Conservation (phyloP, 441 rosid genomes). For the Sinapis alba region DNA sequence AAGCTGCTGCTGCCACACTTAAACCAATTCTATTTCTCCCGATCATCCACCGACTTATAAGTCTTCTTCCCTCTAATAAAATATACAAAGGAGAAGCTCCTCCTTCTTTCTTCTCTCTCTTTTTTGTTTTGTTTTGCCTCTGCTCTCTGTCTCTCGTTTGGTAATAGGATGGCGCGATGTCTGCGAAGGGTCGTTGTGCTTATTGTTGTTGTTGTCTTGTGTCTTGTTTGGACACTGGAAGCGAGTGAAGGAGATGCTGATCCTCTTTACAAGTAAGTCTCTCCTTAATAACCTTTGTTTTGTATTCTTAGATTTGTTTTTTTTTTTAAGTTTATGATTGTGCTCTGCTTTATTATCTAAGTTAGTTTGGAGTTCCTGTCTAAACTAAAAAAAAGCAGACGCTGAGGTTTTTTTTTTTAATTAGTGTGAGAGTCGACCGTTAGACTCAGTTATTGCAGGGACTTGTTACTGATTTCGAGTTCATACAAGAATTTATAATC, state of each 20-base stretch:
- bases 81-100: neutral
- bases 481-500: neutral
- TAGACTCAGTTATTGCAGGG: neutral
- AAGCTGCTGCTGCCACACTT: constrained; percentile 22
- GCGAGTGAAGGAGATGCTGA: constrained; percentile 81
- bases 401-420: no score
- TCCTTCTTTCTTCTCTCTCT: no score
- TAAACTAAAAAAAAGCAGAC: neutral
- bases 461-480: neutral
- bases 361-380: neutral
- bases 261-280: constrained; percentile 65
- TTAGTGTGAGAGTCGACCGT: constrained; percentile 31
- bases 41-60: constrained; percentile 28
- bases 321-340: no score
- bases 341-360: neutral
- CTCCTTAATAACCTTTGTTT: neutral
- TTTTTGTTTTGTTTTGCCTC: no score
- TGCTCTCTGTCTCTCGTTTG: no score
- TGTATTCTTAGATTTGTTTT: constrained; percentile 9
- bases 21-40: constrained; percentile 17
- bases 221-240: constrained; percentile 41
- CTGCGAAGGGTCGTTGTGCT: no score
- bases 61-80: constrained; percentile 13
- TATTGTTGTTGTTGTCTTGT: constrained; percentile 17
- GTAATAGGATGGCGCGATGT: no score